Evolutionary conservation across 2,329 filamentous ascomycete species (phyloP).

Genomic region (Fusarium floridanum): DNA sequence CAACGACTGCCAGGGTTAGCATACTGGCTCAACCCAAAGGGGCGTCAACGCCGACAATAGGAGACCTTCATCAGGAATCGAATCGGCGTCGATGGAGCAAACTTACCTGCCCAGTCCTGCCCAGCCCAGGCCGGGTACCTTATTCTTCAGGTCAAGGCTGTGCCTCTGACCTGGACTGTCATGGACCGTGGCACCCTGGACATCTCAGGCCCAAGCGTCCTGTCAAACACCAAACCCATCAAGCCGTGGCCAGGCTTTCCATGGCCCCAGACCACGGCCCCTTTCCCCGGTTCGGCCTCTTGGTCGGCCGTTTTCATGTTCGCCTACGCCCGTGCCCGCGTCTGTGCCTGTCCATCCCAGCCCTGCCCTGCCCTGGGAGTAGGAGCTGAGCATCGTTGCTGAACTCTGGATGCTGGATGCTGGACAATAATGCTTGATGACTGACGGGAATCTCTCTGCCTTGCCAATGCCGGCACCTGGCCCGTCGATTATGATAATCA

Average conservation of each 20-base stretch:
- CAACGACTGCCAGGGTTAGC: conserved; percentile 24
- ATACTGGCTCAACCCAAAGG: conserved; percentile 20
- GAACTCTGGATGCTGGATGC: conserved; percentile 11
- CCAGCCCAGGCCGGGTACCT: not conserved
- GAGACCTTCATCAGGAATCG: conserved; percentile 13
- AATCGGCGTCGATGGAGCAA: not conserved
- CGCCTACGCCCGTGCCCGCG: conserved; percentile 29
- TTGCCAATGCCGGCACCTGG: conserved; percentile 10
- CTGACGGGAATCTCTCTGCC: conserved; percentile 15
- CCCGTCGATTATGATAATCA: conserved; percentile 31
- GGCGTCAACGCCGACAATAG: conserved; percentile 24
- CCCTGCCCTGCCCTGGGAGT: not conserved
- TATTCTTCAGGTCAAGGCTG: conserved; percentile 12
- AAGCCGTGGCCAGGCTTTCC: conserved; percentile 35
- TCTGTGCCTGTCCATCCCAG: conserved; percentile 17
- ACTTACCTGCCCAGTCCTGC: not conserved
- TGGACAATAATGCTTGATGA: not conserved
- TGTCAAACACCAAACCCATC: conserved; percentile 41
- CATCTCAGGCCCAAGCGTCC: conserved; percentile 43
- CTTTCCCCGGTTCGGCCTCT: conserved; percentile 44
- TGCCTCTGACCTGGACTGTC: conserved; percentile 17
- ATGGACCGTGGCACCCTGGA: conserved; percentile 26
- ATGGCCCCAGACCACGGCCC: conserved; percentile 27
- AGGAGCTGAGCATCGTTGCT: not conserved
- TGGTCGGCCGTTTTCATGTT: conserved; percentile 44